These are phyloP conservation scores for Tarenaya hassleriana DNA, from an alignment of 345 rosid genomes.

Conservation along the genomic window DNA sequence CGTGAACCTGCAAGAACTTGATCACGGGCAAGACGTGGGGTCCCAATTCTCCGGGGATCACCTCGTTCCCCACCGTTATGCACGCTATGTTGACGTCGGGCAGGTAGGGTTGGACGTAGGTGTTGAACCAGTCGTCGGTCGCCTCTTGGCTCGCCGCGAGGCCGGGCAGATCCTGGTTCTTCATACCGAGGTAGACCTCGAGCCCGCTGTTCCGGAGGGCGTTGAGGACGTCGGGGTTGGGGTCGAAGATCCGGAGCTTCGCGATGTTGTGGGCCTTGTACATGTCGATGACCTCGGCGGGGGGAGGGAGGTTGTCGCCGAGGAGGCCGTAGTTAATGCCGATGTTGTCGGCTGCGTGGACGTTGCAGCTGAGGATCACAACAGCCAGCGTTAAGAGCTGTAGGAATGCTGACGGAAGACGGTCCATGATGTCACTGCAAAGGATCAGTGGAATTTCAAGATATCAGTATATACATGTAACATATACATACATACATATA, in stretches of 20 bases:
- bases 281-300: slow-evolving; percentile 32
- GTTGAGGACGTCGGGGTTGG: slow-evolving; percentile 22
- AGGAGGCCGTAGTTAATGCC: slow-evolving; percentile 39
- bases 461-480: no score
- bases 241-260: slow-evolving; percentile 33
- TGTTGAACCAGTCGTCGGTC: slow-evolving; percentile 22
- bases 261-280: slow-evolving; percentile 25
- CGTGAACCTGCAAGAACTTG: slow-evolving; percentile 24
- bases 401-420: no score
- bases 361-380: neutral
- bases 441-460: no score
- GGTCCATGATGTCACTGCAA: no score
- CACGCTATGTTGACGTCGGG: slow-evolving; percentile 23
- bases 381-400: neutral
- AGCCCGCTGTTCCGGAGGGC: slow-evolving; percentile 25
- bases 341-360: neutral
- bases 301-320: slow-evolving; percentile 38
- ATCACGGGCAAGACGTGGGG: slow-evolving; percentile 29
- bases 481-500: no score
- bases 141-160: slow-evolving; percentile 24
- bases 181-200: slow-evolving; percentile 25
- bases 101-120: slow-evolving; percentile 27
- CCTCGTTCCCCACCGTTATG: slow-evolving; percentile 39
- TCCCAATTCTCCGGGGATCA: slow-evolving; percentile 27
- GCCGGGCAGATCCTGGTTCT: slow-evolving; percentile 28